A percentile compares a stretch with the other conserved stretches of the same genome.
Evolutionary conservation across 495 filamentous ascomycete genomes (phyloP).

Genomic region (Trichoderma asperelloides): DNA sequence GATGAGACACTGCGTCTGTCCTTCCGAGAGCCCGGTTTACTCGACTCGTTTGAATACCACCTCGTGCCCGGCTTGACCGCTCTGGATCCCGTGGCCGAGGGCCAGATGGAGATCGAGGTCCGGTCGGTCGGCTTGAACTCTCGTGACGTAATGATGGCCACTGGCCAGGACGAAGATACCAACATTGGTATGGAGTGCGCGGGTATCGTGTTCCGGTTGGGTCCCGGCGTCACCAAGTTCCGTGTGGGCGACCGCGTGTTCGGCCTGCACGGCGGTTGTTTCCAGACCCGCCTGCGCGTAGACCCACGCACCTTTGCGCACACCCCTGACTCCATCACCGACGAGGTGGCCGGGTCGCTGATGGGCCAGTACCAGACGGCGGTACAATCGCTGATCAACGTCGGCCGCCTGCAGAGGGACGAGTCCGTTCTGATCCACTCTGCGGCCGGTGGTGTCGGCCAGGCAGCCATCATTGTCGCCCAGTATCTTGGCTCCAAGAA

Average conservation of each 20-base stretch:
- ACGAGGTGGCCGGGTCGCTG: no score
- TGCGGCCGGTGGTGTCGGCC: conserved; percentile 44
- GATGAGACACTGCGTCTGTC: no score
- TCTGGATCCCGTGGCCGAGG: not conserved
- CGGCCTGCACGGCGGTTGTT: no score
- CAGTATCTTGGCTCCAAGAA: conserved; percentile 35
- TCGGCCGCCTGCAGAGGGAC: conserved; percentile 17
- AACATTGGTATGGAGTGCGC: conserved; percentile 12
- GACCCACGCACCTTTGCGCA: no score
- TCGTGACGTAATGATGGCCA: conserved; percentile 31
- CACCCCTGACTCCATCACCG: no score
- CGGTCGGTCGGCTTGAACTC: conserved; percentile 38
- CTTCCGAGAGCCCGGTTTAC: conserved; percentile 4
- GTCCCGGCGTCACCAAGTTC: conserved; percentile 35
- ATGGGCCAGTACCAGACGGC: no score
- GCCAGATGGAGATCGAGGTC: conserved; percentile 33
- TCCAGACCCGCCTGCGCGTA: no score
- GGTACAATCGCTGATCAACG: no score
- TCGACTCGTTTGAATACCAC: conserved; percentile 21
- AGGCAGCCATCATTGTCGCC: conserved; percentile 39
- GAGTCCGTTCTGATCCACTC: conserved; percentile 45
- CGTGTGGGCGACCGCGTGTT: conserved; percentile 32
- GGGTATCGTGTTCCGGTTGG: conserved; percentile 32
- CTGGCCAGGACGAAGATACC: conserved; percentile 9
- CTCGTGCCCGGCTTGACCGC: not conserved